Base-by-base conservation (phyloP, 805 yeast species). In the Nadsonia fulvescens region DNA sequence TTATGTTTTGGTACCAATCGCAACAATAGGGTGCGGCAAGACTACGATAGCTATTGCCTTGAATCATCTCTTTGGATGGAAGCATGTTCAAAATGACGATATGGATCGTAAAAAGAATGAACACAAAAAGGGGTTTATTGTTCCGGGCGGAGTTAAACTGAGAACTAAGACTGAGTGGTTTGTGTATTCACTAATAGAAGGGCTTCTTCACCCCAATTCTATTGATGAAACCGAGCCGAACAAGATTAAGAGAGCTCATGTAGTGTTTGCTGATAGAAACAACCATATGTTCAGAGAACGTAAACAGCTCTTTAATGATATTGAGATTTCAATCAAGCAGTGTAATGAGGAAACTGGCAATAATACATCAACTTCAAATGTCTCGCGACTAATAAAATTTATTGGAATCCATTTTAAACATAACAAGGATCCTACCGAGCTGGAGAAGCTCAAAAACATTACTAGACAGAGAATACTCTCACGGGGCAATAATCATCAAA, bases 11-110 rank as follows among this genome's bases (percentile, higher is more conserved):
- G 65, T 81, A 1, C 86, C 96, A 1, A 66, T 83, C 4, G 83
- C 95, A 0, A 81, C 93, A 0, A 64, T 86, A 25, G 96, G 96
- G 0, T 79, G 94, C 47, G 98, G 98, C 7, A 89, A 89, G 43
- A 81, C 95, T 0, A 81, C 95, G 1, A 64, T 77, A 0, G 66
- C 77, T 5, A 44, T 65, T 18, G 69, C 83, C 0, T 52, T 89
- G 23, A 34, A 41, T 0, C 40, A 56, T 6, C 44, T 83, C 6
- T 70, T 55, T 28, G 70, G 72, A 0, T 74, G 91, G 73, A 72
- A 64, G 0, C 76, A 71, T 37, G 57, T 77, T 6, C 93, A 81
- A 45, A 89, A 81, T 49, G 96, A 86, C 49, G 66, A 77, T 14
- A 30, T 24, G 18, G 31, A 27, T 5, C 31, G 33, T 9, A 19